Base-by-base conservation (phyloP, 345 rosid genomes). In the Bruguiera sexangula region DNA sequence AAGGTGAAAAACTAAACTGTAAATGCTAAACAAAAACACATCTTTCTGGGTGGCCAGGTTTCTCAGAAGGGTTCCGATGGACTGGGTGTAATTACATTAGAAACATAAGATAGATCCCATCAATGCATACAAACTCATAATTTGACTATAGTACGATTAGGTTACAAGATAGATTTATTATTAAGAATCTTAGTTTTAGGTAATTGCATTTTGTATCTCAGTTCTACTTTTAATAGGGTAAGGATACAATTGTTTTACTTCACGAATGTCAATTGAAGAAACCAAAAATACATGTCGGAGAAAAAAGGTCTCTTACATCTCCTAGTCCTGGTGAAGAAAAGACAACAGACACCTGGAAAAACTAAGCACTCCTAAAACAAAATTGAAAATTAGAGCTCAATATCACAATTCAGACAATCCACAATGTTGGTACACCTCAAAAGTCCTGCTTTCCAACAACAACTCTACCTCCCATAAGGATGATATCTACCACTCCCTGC, bases 401-500 rank as follows among this genome's bases (percentile, higher is more conserved):
- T 32, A 31, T 69, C 72, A 72, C 70, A 39, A 43, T 26, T 29
- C 51, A 39, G 60, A 61, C 68, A 56, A 60, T 53, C 51, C 52
- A 39, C 50, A 24, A 43, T 9, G 65, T 63, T n/a, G 54, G 53
- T 69, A 70, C 72, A 74, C 16, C 68, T 24, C 32, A 29, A 62
- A 68, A 46, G 8, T 30, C 30, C 24, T 56, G 29, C 30, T 56
- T 56, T 43, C 15, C 60, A 56, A 56, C 16, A 56, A 15, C 34
- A 8, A 74, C 81, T 13, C 83, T 88, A 93, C 82, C 97, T 87
- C 64, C 88, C 90, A 15, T 93, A 93, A 9, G 98, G 98, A 74
- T 93, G 98, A 66, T 93, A 93, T 59, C 98, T 79, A 56, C 92
- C 82, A 11, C 81, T 82, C 21, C 92, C 92, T 0, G 88, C 65